phyloP scores from a whole-genome alignment of 2,329 filamentous ascomycete species.

The Colletotrichum chlorophyti region DNA sequence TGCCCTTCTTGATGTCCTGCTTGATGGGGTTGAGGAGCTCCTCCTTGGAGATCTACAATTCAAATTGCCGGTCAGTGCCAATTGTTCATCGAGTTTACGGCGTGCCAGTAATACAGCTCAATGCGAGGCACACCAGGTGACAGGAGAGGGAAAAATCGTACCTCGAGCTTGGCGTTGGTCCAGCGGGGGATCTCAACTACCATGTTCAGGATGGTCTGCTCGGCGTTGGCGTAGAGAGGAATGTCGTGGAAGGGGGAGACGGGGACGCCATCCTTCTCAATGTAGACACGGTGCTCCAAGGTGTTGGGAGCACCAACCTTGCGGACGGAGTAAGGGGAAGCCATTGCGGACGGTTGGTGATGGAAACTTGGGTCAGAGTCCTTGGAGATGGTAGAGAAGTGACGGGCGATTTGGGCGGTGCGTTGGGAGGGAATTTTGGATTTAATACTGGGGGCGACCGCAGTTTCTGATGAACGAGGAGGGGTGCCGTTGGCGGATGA shows the following conservation, averaged over 20 bases:
- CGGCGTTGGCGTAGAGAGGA: conserved; percentile 94
- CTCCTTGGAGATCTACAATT: conserved; percentile 90
- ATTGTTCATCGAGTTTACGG: not conserved
- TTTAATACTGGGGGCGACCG: conserved; percentile 27
- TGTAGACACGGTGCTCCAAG: conserved; percentile 94
- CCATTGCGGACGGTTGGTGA: conserved; percentile 53
- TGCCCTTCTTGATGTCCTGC: conserved; percentile 99
- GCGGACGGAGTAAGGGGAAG: conserved; percentile 76
- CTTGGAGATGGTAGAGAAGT: conserved; percentile 50
- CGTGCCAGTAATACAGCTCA: not conserved
- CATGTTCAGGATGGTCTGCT: conserved; percentile 98
- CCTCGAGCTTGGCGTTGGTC: conserved; percentile 99
- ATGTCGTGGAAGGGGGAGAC: conserved; percentile 98
- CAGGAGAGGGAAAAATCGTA: conserved; percentile 51
- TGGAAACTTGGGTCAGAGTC: conserved; percentile 31
- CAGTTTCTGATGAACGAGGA: conserved; percentile 22
- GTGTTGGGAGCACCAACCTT: conserved; percentile 92
- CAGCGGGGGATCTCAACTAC: conserved; percentile 98
- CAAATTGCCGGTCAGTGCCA: conserved; percentile 25
- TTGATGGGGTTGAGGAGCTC: conserved; percentile 98
- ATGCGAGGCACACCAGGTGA: conserved; percentile 11
- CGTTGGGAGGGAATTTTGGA: conserved; percentile 56
- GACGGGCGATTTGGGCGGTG: conserved; percentile 62
- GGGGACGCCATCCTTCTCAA: conserved; percentile 95
- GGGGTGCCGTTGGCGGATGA: conserved; percentile 31